Conservation (phyloP, 2,329 filamentous ascomycete species). For the Sclerotinia minor region DNA sequence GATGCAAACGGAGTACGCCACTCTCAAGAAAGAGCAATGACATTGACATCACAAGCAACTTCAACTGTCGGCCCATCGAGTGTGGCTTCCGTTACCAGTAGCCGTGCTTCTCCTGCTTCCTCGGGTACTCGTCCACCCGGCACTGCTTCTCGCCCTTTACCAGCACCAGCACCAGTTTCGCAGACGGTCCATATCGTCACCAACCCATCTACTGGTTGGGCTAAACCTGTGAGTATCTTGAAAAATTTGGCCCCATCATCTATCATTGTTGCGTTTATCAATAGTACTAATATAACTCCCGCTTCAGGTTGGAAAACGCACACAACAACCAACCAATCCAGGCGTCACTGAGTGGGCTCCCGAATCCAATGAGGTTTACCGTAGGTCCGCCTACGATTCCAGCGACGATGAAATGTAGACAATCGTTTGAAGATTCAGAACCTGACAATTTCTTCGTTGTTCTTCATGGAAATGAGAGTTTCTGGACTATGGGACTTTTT, state of each 20-base stretch:
- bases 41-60: neutral
- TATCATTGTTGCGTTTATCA: neutral
- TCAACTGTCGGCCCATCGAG: neutral
- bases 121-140: neutral
- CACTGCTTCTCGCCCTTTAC: neutral
- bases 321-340: neutral
- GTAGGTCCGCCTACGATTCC: constrained; percentile 13
- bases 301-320: neutral
- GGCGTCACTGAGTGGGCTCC: constrained; percentile 10
- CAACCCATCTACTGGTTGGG: constrained; percentile 16
- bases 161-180: neutral
- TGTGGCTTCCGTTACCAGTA: neutral
- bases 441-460: neutral
- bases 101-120: too few species aligned
- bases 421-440: neutral
- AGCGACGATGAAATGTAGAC: constrained; percentile 20
- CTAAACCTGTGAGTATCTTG: constrained; percentile 20
- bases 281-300: neutral
- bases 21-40: neutral
- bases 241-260: neutral
- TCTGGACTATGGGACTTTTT: too few species aligned
- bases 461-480: neutral
- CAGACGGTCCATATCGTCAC: neutral
- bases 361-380: neutral
- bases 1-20: constrained; percentile 29